Conservation (phyloP, 2,329 filamentous ascomycete genomes). For the Fusarium begoniae region DNA sequence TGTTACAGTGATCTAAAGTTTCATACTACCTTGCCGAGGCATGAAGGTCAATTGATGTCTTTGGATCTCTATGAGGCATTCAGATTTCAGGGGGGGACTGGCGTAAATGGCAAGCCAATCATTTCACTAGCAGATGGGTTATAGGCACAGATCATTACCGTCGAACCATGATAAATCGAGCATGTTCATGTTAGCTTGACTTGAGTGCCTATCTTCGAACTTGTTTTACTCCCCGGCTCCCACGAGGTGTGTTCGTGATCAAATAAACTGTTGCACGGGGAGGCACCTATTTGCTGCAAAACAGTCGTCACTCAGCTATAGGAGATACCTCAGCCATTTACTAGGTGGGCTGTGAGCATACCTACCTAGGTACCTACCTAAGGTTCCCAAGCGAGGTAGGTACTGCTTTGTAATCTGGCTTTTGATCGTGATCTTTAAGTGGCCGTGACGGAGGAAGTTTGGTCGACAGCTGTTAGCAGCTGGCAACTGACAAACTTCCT, state of each 20-base stretch:
- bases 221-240: neutral
- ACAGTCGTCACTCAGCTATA: slow-evolving; percentile 3
- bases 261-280: neutral
- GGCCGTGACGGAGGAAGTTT: slow-evolving; percentile 12
- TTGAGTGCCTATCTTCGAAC: neutral
- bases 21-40: slow-evolving; percentile 6
- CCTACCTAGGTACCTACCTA: no score
- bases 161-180: neutral
- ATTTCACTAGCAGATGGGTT: neutral
- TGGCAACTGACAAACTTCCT: slow-evolving; percentile 17
- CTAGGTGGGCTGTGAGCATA: neutral
- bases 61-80: neutral
- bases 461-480: slow-evolving; percentile 25
- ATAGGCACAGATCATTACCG: neutral
- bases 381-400: neutral
- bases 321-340: neutral
- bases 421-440: neutral
- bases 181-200: neutral
- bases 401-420: neutral
- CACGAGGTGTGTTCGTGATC: neutral
- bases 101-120: neutral
- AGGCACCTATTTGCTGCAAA: neutral
- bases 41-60: neutral
- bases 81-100: neutral
- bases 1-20: slow-evolving; percentile 18